These are phyloP conservation scores for Maudiozyma serrabonitensis DNA, from an alignment of 805 yeast genomes.

Conservation along the genomic window DNA sequence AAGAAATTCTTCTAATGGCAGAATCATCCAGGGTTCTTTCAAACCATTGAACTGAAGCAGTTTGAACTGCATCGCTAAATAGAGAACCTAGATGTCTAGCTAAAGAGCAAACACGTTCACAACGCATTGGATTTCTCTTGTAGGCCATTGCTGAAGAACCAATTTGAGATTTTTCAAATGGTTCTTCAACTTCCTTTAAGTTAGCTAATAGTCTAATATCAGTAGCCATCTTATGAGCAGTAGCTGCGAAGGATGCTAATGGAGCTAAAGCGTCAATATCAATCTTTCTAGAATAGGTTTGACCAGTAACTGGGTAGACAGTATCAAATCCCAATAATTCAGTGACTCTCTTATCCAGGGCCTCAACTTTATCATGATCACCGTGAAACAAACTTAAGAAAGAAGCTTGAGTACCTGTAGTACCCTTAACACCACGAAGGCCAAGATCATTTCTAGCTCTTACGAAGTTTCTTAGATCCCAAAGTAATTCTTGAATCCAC, in stretches of 20 bases:
- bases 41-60: constrained; percentile 98
- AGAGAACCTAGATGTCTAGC: constrained; percentile 91
- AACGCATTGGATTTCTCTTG: constrained; percentile 99
- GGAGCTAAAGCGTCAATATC: constrained; percentile 92
- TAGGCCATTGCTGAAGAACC: constrained; percentile 99
- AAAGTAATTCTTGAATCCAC: constrained; percentile 94
- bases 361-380: constrained; percentile 92
- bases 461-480: constrained; percentile 93
- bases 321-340: constrained; percentile 87
- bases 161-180: constrained; percentile 96
- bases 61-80: constrained; percentile 87
- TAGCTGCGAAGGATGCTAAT: constrained; percentile 86
- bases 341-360: constrained; percentile 81
- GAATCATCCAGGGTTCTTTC: constrained; percentile 98
- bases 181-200: constrained; percentile 95
- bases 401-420: constrained; percentile 98
- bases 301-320: constrained; percentile 97
- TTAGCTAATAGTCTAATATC: constrained; percentile 93
- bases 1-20: constrained; percentile 92
- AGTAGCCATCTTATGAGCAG: constrained; percentile 96
- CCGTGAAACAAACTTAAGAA: constrained; percentile 93
- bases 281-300: constrained; percentile 97
- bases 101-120: constrained; percentile 97
- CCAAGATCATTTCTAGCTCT: constrained; percentile 97
- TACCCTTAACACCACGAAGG: constrained; percentile 96